Evolutionary conservation across 2,329 filamentous ascomycete species (phyloP), one percentile per base, ranked within the genome.

Genomic region (Davidsoniella neocaledoniae): DNA sequence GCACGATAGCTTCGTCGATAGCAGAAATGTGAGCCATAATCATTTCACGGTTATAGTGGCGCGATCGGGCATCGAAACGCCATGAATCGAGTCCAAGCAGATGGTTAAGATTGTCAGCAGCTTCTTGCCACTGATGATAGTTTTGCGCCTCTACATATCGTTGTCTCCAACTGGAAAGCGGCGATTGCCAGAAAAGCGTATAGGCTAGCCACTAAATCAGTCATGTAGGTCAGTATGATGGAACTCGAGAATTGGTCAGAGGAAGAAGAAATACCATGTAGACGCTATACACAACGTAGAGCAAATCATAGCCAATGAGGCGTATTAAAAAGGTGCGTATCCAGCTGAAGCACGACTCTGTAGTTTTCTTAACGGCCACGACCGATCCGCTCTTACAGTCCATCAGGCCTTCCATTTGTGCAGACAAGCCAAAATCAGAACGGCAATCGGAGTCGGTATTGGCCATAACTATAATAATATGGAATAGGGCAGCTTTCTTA

Each of bases 41-140:
- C 53, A 94, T 77, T 49, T 79, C 74, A 69, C 86, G 90, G 63
- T 94, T 86, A 63, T 94, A 95, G 65, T 84, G 77, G 58, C 79
- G 80, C 56, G 81, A 88, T 8, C 79, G 79, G 5, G 84, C 79
- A 58, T 87, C 85, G 58, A 87, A 83, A 52, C 87, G 83, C 85
- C 85, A 94, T 54, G 87, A 64, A 64, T 93, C 85, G 56, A 87
- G 77, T 40, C 81, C 81, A n/a, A 87, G 71, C 16, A 85, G 69
- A 58, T 82, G 81, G 63, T 94, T 88, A n/a, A 94, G 73, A 58
- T 84, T 76, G 55, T 83, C 74, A 1, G 87, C 86, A n/a, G 82
- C 79, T 56, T 81, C 79, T 61, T 90, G 81, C 86, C 87, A 95
- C 61, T 91, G 82, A 59, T 91, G 84, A 60, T 82, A 94, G 23